Evolutionary conservation across 306 rosid genomes (phyloP).

Genomic region (Rosa multiflora): DNA sequence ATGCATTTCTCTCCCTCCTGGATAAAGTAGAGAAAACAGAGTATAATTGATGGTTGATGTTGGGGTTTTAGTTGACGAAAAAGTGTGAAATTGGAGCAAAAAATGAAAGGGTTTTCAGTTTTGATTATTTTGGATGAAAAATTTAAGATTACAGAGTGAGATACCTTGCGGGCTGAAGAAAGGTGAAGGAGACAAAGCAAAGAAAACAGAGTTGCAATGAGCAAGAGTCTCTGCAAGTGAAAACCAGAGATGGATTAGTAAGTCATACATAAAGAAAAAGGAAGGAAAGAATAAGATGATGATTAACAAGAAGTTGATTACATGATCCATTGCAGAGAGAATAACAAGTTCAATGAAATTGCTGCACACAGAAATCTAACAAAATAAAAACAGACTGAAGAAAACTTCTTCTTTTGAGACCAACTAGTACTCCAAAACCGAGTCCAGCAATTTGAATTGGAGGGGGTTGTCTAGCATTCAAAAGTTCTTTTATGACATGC

Average conservation of each 20-base stretch:
- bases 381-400: not conserved
- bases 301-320: not conserved
- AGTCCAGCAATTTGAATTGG: not conserved
- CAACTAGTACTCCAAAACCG: not conserved
- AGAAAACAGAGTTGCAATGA: slow-evolving; percentile 35
- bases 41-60: not conserved
- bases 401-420: not conserved
- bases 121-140: not conserved
- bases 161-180: slow-evolving; percentile 68
- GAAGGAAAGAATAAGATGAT: not conserved
- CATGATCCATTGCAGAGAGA: slow-evolving; percentile 14
- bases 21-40: slow-evolving; percentile 15
- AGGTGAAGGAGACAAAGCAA: slow-evolving; percentile 35
- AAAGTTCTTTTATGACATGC: not conserved
- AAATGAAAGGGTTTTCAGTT: slow-evolving; percentile 1
- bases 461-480: not conserved
- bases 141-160: not conserved
- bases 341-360: not conserved
- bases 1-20: slow-evolving; percentile 70
- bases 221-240: slow-evolving; percentile 38
- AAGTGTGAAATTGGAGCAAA: not conserved
- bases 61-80: not conserved
- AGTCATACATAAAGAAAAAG: not conserved
- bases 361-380: not conserved
- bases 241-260: not conserved